Conservation (phyloP, 495 filamentous ascomycete genomes). For the Podospora comata region DNA sequence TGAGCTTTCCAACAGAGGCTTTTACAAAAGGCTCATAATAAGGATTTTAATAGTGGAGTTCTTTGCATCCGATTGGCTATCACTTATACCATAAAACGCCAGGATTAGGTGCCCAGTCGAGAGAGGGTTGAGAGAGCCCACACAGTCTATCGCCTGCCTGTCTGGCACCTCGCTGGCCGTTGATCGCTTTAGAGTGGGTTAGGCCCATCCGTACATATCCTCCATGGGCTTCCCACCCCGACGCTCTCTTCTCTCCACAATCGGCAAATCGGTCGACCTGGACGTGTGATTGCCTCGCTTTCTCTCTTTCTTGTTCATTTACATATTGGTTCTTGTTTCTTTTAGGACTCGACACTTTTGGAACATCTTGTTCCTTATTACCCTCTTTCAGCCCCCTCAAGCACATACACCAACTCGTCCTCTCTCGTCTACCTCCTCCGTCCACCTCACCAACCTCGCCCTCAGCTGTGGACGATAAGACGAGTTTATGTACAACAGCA, state of each 20-base stretch:
- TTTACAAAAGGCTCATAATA: too few species aligned
- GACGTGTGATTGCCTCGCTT: conserved; percentile 37
- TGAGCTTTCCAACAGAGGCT: too few species aligned
- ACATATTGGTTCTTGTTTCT: conserved; percentile 50
- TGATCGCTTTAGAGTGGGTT: conserved; percentile 31
- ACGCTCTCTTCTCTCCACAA: conserved; percentile 41
- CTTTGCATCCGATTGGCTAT: too few species aligned
- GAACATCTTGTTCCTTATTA: conserved; percentile 40
- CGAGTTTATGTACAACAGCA: conserved; percentile 46
- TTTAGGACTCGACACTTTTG: conserved; percentile 45
- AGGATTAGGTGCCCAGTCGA: too few species aligned
- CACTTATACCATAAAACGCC: too few species aligned
- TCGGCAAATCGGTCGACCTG: conserved; percentile 50
- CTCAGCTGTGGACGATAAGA: conserved; percentile 6
- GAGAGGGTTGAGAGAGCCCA: conserved; percentile 19
- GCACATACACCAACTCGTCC: conserved; percentile 21
- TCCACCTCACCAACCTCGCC: not conserved
- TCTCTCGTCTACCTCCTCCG: conserved; percentile 11
- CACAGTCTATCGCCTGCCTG: conserved; percentile 18
- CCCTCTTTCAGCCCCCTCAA: conserved; percentile 39
- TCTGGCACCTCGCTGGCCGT: conserved; percentile 35
- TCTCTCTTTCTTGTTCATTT: conserved; percentile 48
- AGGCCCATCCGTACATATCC: conserved; percentile 44
- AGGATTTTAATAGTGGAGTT: too few species aligned
- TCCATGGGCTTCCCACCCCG: conserved; percentile 45